Evolutionary conservation across 2,329 filamentous ascomycete species (phyloP).

Genomic region (Colletotrichum tamarilloi): DNA sequence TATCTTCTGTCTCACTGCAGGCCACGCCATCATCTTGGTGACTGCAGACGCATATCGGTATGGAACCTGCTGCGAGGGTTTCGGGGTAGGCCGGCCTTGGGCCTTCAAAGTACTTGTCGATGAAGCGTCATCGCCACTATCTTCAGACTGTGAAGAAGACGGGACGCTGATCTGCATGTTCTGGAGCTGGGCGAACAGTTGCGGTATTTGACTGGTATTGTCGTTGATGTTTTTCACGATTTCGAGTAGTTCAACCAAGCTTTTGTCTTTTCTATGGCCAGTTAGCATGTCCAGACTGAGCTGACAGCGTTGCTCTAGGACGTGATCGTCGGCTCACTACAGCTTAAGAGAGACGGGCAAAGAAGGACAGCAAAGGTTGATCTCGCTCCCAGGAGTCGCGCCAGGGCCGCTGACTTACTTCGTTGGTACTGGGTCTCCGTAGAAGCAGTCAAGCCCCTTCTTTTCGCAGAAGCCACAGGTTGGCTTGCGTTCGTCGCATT

Average conservation of each 20-base stretch:
- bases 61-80: not conserved
- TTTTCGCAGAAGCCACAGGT: constrained; percentile 68
- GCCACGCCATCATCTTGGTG: constrained; percentile 35
- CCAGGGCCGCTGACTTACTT: constrained; percentile 59
- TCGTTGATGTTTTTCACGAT: constrained; percentile 66
- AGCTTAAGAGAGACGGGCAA: not conserved
- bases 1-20: constrained; percentile 31
- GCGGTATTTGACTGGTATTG: constrained; percentile 31
- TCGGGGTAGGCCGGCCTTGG: constrained; percentile 8
- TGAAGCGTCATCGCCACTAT: constrained; percentile 25
- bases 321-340: constrained; percentile 9
- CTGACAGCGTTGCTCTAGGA: constrained; percentile 11
- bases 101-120: constrained; percentile 35
- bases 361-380: not conserved
- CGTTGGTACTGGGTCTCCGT: constrained; percentile 70
- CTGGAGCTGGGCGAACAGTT: constrained; percentile 1
- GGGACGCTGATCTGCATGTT: not conserved
- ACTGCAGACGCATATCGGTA: constrained; percentile 28
- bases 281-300: not conserved
- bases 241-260: constrained; percentile 69
- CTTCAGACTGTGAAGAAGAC: not conserved
- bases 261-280: constrained; percentile 68
- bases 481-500: constrained; percentile 71
- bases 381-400: not conserved
- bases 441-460: constrained; percentile 57